A percentile compares a stretch with the other conserved stretches of the same genome.
These are phyloP conservation scores for Phlyctochytrium planicorne DNA, from an alignment of 192 early-diverging fungal genomes.

Conservation along the genomic window DNA sequence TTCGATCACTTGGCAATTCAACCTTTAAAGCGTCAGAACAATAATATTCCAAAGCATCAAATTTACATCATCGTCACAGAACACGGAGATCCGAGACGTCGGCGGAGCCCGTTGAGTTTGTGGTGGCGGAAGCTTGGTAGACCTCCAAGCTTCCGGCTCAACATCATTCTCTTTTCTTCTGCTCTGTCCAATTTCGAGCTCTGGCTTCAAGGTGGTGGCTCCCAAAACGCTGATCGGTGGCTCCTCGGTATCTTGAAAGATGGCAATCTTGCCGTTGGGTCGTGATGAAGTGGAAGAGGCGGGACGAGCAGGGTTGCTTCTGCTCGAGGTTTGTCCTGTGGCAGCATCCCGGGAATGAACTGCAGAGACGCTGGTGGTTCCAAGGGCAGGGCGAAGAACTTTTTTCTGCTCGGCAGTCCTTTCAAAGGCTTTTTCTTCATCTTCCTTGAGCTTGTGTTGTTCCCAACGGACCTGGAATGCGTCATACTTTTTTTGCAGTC, in stretches of 20 bases:
- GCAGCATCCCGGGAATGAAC: background rate
- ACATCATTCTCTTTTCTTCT: constrained; percentile 71
- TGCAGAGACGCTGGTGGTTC: too few species aligned
- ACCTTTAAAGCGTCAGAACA: too few species aligned
- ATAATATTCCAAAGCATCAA: too few species aligned
- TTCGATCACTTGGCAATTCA: too few species aligned
- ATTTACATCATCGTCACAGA: too few species aligned
- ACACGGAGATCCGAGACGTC: too few species aligned
- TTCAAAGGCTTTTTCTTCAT: too few species aligned
- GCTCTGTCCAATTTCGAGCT: constrained; percentile 51
- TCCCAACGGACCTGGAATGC: constrained; percentile 58
- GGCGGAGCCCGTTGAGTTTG: too few species aligned
- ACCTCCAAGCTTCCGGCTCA: constrained; percentile 62
- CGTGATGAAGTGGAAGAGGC: background rate
- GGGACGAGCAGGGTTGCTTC: background rate
- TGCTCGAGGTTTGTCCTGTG: background rate
- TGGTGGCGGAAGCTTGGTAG: constrained; percentile 55
- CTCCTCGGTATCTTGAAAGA: constrained; percentile 17
- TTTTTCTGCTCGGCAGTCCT: too few species aligned
- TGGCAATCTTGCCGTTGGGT: constrained; percentile 7
- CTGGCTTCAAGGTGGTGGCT: background rate
- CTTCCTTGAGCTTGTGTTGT: background rate
- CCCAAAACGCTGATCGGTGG: background rate
- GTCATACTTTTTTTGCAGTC: constrained; percentile 55
- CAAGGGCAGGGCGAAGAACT: too few species aligned